Percentiles rank a stretch among this genome's conserved stretches.
These are phyloP conservation scores for Clonostachys byssicola DNA, from an alignment of 2,329 filamentous ascomycete species.

Conservation along the genomic window DNA sequence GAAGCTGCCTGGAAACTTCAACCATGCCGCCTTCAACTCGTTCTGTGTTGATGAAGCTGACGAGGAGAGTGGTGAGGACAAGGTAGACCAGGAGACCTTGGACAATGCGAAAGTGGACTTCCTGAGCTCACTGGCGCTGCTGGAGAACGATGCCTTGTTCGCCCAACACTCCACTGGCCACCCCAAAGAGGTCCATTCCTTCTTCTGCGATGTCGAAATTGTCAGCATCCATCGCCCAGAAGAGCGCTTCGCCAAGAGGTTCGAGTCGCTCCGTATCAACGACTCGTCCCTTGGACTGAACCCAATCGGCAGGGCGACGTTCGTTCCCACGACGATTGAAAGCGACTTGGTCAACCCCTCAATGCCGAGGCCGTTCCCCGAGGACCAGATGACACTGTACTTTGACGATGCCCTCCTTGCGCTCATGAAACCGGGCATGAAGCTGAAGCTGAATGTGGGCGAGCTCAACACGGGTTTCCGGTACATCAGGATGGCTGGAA, in stretches of 20 bases:
- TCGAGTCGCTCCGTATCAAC: constrained; percentile 29
- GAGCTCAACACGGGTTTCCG: constrained; percentile 57
- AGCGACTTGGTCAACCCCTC: constrained; percentile 37
- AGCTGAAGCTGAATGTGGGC: constrained; percentile 50
- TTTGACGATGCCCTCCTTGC: constrained; percentile 56
- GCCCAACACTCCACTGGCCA: constrained; percentile 30
- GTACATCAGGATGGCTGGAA: constrained; percentile 58
- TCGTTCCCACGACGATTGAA: constrained; percentile 39
- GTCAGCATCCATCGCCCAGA: constrained; percentile 41
- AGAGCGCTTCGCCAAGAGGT: constrained; percentile 30
- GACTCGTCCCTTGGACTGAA: constrained; percentile 23
- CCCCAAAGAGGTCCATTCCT: constrained; percentile 32
- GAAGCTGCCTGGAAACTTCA: constrained; percentile 73
- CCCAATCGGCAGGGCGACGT: constrained; percentile 38
- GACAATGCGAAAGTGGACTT: not conserved
- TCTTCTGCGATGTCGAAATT: constrained; percentile 59
- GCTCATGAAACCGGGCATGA: constrained; percentile 61
- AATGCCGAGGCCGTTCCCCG: constrained; percentile 2
- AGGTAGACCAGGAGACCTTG: constrained; percentile 10
- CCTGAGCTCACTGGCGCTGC: not conserved
- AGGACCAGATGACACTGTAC: constrained; percentile 44
- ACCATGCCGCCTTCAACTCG: constrained; percentile 66
- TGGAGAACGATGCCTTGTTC: constrained; percentile 20
- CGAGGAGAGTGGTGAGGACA: constrained; percentile 17
- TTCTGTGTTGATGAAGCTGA: constrained; percentile 41